A percentile compares a stretch with the other conserved stretches of the same genome.
phyloP scores from a whole-genome alignment of 2,329 filamentous ascomycete species.

The Fusarium mundagurra region DNA sequence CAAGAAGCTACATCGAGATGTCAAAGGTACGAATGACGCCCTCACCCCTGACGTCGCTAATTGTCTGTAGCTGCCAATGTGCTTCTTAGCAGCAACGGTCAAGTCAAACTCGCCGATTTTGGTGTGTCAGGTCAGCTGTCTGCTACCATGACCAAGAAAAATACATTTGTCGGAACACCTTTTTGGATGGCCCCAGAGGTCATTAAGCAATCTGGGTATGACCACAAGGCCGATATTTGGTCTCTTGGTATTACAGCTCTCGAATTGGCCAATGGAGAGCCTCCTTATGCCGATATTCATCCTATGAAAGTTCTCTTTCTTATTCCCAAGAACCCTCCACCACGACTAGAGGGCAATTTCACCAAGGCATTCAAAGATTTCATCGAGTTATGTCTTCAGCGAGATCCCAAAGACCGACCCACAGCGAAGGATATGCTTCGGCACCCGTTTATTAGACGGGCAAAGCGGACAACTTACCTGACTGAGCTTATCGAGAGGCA shows the following conservation, averaged over 20 bases:
- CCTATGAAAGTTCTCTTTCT: conserved; percentile 98
- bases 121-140: conserved; percentile 96
- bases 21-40: conserved; percentile 74
- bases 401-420: conserved; percentile 89
- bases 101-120: conserved; percentile 97
- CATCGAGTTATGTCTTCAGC: conserved; percentile 82
- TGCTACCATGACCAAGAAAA: conserved; percentile 99
- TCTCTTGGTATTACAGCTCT: conserved; percentile 94
- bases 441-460: conserved; percentile 88
- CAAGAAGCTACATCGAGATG: conserved; percentile 95
- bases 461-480: conserved; percentile 95
- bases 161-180: conserved; percentile 96
- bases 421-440: conserved; percentile 87
- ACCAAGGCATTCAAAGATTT: conserved; percentile 87
- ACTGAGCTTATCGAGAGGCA: conserved; percentile 95
- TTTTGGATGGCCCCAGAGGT: conserved; percentile 99
- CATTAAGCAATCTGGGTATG: conserved; percentile 97
- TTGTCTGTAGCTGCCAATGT: conserved; percentile 82
- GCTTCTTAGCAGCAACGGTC: conserved; percentile 85
- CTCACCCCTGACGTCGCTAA: not conserved
- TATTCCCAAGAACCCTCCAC: conserved; percentile 93
- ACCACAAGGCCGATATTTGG: conserved; percentile 98
- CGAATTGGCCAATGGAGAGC: conserved; percentile 90
- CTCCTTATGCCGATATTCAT: conserved; percentile 95
- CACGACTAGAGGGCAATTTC: conserved; percentile 82